Evolutionary conservation across 2,329 filamentous ascomycete genomes (phyloP), one percentile per base, ranked within the genome.

Genomic region (Raffaelea ambrosiae): DNA sequence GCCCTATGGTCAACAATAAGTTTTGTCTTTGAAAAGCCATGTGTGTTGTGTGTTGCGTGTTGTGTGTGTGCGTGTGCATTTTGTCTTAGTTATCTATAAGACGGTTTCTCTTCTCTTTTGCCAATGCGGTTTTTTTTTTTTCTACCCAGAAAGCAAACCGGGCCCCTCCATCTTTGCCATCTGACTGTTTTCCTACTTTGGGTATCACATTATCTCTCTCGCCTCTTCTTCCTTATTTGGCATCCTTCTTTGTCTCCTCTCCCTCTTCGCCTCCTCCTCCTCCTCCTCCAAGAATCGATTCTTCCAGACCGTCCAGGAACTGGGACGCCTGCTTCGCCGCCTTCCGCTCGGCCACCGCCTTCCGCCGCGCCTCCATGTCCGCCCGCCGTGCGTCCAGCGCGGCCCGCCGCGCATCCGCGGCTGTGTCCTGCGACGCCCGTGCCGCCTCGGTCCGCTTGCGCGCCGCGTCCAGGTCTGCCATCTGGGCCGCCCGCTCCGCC

Each of bases 401-500:
- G 55, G 66, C 69, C 56, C 73, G 74, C 60, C 83, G 71, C 57
- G 70, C 73, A 55, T 76, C 76, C 60, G 73, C 77, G 58, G 75
- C 74, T 54, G 74, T 74, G 55, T 78, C 73, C 52, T 73, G 69
- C 55, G 72, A 72, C 51, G 66, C 57, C 50, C 85, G 71, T 56
- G 76, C 75, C 47, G 71, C 68, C 64, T 89, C 84, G 45, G 87
- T 93, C 59, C 80, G 77, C 52, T 71, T 66, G 50, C 86, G 72
- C 62, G 88, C 82, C 56, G 73, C 71, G 53, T 80, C 76, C 48
- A 96, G 68, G 40, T 73, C 76, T 55, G 78, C 74, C 87, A 97
- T 95, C 72, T 97, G 87, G 43, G 58, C 58, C 58, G 66, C 65
- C 60, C 83, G 72, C 54, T 73, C 71, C 54, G 77, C 81, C 59